These are phyloP conservation scores for Quillaja saponaria DNA, from an alignment of 306 rosid genomes.

Conservation along the genomic window DNA sequence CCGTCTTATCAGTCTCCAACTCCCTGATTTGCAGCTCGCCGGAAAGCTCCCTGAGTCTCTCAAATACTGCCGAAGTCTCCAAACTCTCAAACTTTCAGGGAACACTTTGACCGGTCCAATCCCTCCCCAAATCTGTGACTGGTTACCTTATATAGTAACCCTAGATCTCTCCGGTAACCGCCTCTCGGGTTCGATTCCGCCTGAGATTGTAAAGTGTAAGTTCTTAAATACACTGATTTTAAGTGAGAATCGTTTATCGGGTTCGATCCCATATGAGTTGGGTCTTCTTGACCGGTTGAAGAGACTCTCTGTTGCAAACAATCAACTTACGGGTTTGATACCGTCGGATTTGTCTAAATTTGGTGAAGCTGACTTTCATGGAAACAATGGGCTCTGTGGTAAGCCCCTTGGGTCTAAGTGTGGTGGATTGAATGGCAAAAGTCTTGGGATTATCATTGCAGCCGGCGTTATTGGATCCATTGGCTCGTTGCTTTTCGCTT, in stretches of 20 bases:
- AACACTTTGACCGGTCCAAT: slow-evolving; percentile 47
- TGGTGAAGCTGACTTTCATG: slow-evolving; percentile 37
- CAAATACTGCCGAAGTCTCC: slow-evolving; percentile 56
- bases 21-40: slow-evolving; percentile 48
- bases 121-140: slow-evolving; percentile 49
- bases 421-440: slow-evolving; percentile 45
- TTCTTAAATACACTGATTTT: slow-evolving; percentile 47
- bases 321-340: slow-evolving; percentile 44
- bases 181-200: slow-evolving; percentile 54
- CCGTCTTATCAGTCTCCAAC: slow-evolving; percentile 55
- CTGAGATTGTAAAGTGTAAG: slow-evolving; percentile 54
- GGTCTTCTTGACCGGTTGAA: slow-evolving; percentile 54
- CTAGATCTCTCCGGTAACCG: slow-evolving; percentile 55
- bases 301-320: slow-evolving; percentile 45
- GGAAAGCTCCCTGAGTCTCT: slow-evolving; percentile 49
- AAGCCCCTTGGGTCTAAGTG: slow-evolving; percentile 49
- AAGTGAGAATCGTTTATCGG: slow-evolving; percentile 38
- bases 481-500: slow-evolving; percentile 47
- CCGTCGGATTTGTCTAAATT: slow-evolving; percentile 43
- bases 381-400: slow-evolving; percentile 52
- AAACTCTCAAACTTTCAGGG: slow-evolving; percentile 44
- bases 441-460: slow-evolving; percentile 49
- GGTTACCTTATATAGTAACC: slow-evolving; percentile 59
- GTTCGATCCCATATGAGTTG: slow-evolving; percentile 55
- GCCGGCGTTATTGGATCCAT: slow-evolving; percentile 54